Conservation (phyloP, 345 rosid species). For the Mangifera indica region DNA sequence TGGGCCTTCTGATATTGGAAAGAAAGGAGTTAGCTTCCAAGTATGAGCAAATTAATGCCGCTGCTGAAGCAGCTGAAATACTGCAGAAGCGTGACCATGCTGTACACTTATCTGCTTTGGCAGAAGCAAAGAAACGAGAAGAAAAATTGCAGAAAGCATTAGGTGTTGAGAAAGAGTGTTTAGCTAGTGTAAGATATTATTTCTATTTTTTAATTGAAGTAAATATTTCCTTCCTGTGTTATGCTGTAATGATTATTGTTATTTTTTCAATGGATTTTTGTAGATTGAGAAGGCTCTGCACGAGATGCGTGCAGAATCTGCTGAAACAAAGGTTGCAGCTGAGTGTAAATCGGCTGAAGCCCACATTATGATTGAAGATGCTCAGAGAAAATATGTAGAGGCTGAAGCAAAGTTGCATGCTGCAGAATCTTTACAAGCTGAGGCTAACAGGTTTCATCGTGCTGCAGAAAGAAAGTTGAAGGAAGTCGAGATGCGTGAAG, state of each 20-base stretch:
- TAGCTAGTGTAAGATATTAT: conserved; percentile 67
- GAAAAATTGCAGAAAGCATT: conserved; percentile 76
- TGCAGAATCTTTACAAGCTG: conserved; percentile 74
- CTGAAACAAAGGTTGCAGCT: conserved; percentile 86
- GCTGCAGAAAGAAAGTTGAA: conserved; percentile 84
- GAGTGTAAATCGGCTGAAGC: conserved; percentile 68
- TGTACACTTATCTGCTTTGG: conserved; percentile 58
- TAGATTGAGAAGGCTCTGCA: conserved; percentile 93
- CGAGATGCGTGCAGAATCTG: conserved; percentile 93
- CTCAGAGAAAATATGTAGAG: conserved; percentile 58
- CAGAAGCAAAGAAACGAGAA: conserved; percentile 78
- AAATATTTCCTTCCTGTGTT: background rate
- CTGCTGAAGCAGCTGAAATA: conserved; percentile 66
- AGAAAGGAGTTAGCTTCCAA: conserved; percentile 60
- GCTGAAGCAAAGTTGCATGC: conserved; percentile 63
- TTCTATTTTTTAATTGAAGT: conserved; percentile 4
- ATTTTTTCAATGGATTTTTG: conserved; percentile 20
- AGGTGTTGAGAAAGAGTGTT: conserved; percentile 83
- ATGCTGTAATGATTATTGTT: background rate
- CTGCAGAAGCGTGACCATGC: conserved; percentile 61
- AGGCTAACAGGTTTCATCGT: conserved; percentile 60
- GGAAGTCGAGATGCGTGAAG: conserved; percentile 83
- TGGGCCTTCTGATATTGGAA: conserved; percentile 88
- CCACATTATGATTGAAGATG: conserved; percentile 59
- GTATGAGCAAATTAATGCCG: conserved; percentile 62